Conservation (phyloP, 805 yeast species). For the Candida odintsovae region DNA sequence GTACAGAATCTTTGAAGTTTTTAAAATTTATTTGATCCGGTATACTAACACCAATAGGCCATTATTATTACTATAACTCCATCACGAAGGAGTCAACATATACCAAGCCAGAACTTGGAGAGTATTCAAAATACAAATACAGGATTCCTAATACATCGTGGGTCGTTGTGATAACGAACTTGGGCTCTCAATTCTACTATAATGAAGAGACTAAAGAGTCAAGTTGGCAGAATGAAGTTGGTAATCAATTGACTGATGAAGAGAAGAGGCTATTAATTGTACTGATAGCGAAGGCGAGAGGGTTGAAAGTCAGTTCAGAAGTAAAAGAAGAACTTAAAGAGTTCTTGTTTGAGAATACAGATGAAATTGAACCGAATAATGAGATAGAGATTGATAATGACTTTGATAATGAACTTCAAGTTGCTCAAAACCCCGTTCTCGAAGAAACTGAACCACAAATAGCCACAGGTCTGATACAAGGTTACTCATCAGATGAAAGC, state of each 20-base stretch:
- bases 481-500: conserved; percentile 18
- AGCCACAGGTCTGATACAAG: conserved; percentile 6
- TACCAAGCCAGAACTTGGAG: conserved; percentile 25
- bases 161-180: conserved; percentile 35
- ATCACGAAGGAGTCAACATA: conserved; percentile 34
- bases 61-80: conserved; percentile 33
- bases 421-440: neutral
- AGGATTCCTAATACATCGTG: conserved; percentile 24
- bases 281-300: conserved; percentile 33
- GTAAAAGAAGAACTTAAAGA: neutral
- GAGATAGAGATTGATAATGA: neutral
- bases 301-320: conserved; percentile 22
- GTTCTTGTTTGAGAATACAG: neutral
- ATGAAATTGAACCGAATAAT: neutral
- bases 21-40: too few relatives aligned
- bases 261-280: conserved; percentile 25
- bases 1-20: neutral
- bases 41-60: conserved; percentile 15
- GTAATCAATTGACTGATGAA: conserved; percentile 20
- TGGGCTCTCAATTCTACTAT: conserved; percentile 38
- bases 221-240: conserved; percentile 28
- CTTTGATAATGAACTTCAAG: neutral
- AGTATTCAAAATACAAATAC: neutral
- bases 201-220: conserved; percentile 26
- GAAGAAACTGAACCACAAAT: neutral